A percentile compares a stretch with the other conserved stretches of the same genome.
These are phyloP conservation scores for Wickerhamiella occidentalis DNA, from an alignment of 805 yeast species.

Conservation along the genomic window DNA sequence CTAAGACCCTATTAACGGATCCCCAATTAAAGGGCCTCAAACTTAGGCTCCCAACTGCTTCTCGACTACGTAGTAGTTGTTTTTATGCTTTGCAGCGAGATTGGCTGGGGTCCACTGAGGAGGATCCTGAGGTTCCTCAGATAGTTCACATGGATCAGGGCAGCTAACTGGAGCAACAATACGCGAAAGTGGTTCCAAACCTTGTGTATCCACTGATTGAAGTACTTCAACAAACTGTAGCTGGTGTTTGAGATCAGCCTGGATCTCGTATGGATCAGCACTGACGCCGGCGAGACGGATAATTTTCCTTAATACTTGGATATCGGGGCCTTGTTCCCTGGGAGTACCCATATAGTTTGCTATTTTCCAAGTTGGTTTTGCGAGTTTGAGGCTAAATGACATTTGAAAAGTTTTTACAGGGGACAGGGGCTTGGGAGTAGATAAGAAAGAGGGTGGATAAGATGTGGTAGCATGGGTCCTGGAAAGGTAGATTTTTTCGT, in stretches of 20 bases:
- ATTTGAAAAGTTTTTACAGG: not conserved
- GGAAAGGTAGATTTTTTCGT: too few species aligned
- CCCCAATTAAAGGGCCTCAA: too few species aligned
- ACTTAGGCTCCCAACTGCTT: slow-evolving; percentile 3
- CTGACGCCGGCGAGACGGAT: slow-evolving; percentile 17
- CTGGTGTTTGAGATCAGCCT: slow-evolving; percentile 27
- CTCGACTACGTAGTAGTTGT: slow-evolving; percentile 22
- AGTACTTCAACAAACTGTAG: slow-evolving; percentile 31
- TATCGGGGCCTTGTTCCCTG: not conserved
- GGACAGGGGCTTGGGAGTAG: not conserved
- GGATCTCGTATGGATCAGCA: slow-evolving; percentile 21
- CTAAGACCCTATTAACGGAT: too few species aligned
- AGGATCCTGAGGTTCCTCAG: slow-evolving; percentile 9
- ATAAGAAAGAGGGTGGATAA: not conserved
- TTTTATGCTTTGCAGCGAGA: slow-evolving; percentile 21
- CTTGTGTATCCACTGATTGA: slow-evolving; percentile 26
- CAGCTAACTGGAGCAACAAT: slow-evolving; percentile 18
- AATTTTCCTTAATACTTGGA: not conserved
- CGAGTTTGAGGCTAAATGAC: slow-evolving; percentile 1
- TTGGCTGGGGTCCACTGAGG: slow-evolving; percentile 25
- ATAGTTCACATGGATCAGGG: slow-evolving; percentile 16
- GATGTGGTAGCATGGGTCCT: not conserved
- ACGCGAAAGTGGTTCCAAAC: slow-evolving; percentile 27
- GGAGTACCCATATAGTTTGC: slow-evolving; percentile 7
- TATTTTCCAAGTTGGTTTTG: slow-evolving; percentile 7